Percentiles rank a stretch among this genome's conserved stretches.
These are phyloP conservation scores for Phytophthora lateralis DNA, from an alignment of 352 stramenopile species.

Conservation along the genomic window DNA sequence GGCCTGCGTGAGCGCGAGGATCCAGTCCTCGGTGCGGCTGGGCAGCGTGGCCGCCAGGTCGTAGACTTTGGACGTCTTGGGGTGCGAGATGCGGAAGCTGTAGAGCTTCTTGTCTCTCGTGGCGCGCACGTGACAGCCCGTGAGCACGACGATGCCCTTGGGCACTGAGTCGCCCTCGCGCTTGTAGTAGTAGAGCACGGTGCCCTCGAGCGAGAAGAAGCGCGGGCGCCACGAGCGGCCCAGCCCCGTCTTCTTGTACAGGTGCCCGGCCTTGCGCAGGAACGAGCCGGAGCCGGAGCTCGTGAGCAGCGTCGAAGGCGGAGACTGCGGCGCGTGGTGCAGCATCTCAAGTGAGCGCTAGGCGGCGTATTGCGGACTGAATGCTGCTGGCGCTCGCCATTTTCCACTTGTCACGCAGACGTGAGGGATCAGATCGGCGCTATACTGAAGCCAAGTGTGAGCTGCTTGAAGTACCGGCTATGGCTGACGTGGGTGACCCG, in stretches of 20 bases:
- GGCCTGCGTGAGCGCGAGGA: slow-evolving; percentile 53
- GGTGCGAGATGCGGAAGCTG: slow-evolving; percentile 78
- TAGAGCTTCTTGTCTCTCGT: slow-evolving; percentile 78
- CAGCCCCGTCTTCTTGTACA: slow-evolving; percentile 74
- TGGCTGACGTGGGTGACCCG: slow-evolving; percentile 6
- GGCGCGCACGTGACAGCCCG: slow-evolving; percentile 50
- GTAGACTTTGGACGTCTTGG: slow-evolving; percentile 71
- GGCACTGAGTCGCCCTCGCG: slow-evolving; percentile 63
- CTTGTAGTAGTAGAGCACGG: slow-evolving; percentile 79
- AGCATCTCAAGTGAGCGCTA: slow-evolving; percentile 9
- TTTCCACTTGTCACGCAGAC: slow-evolving; percentile 3
- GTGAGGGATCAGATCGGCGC: slow-evolving; percentile 8
- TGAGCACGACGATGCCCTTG: slow-evolving; percentile 70
- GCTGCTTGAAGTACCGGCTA: slow-evolving; percentile 7
- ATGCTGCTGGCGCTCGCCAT: slow-evolving; percentile 1
- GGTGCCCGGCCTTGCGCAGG: slow-evolving; percentile 55
- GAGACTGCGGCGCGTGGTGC: slow-evolving; percentile 7
- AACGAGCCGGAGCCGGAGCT: slow-evolving; percentile 18
- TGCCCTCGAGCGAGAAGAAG: slow-evolving; percentile 69
- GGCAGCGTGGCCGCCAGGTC: slow-evolving; percentile 64
- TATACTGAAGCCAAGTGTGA: slow-evolving; percentile 15
- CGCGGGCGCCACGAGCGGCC: slow-evolving; percentile 64
- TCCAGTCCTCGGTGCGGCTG: slow-evolving; percentile 63
- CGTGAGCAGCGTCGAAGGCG: slow-evolving; percentile 4
- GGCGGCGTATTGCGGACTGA: slow-evolving; percentile 22